Evolutionary conservation across 2,329 filamentous ascomycete genomes (phyloP).

Genomic region (Neurospora sp.): DNA sequence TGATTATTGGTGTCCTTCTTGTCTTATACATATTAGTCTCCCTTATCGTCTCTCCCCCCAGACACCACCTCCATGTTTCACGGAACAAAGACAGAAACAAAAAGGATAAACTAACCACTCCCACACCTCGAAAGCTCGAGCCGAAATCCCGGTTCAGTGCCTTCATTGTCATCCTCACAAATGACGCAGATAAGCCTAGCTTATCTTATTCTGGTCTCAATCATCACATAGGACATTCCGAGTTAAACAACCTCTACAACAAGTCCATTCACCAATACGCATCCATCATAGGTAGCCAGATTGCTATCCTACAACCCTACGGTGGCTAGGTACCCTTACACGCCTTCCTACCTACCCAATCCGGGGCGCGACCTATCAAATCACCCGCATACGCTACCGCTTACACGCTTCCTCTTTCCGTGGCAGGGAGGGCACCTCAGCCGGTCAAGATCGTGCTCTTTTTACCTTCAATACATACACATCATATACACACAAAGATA

Average conservation of each 20-base stretch:
- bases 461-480: conserved; percentile 1
- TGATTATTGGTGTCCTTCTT: background rate
- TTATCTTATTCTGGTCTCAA: conserved; percentile 46
- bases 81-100: background rate
- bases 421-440: background rate
- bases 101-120: background rate
- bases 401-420: background rate
- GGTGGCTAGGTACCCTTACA: background rate
- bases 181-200: conserved; percentile 49
- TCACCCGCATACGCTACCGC: conserved; percentile 12
- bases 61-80: background rate
- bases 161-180: conserved; percentile 20
- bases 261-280: background rate
- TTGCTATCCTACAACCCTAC: background rate
- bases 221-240: conserved; percentile 35
- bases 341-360: conserved; percentile 12
- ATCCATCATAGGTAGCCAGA: background rate
- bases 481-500: background rate
- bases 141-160: conserved; percentile 4
- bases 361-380: conserved; percentile 7
- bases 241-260: background rate
- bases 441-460: background rate
- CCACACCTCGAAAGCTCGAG: conserved; percentile 2
- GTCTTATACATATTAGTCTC: background rate
- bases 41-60: background rate